Base-by-base conservation (phyloP, 768 basidiomycete genomes). In the Lanmaoa pseudosensibilis region DNA sequence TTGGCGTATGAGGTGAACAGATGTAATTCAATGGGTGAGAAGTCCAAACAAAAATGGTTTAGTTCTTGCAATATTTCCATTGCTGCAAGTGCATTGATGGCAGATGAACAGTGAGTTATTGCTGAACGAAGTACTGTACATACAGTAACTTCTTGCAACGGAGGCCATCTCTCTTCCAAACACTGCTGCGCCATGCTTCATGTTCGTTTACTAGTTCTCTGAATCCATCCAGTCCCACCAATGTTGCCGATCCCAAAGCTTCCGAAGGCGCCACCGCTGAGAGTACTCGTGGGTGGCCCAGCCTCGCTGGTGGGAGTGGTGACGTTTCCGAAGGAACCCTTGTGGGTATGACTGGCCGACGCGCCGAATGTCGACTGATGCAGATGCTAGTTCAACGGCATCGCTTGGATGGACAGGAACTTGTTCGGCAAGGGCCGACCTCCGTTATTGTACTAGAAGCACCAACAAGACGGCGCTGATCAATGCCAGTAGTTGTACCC, bases 361-460 rank as follows among this genome's bases (percentile, higher is more conserved):
- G 27, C 27, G 27, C 27, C 27, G 27, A 27, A 27, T 27, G 27
- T 27, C 27, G 27, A 27, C 27, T 27, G 27, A 27, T 25, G 25
- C 5, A 25, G 25, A 25, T 25, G 25, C 25, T 3, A 25, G n/a
- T n/a, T n/a, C n/a, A n/a, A n/a, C n/a, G 90, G 90, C 46, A 86
- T 74, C 1, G 87, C 73, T 67, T 90, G 87, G 57, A 94, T 91
- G 10, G 86, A 81, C 27, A 94, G 74, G 75, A 92, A 94, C 68
- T 27, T 27, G 27, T 27, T 27, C 6, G 27, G 27, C 2, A 82
- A 79, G 2, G 92, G 92, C 30, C 88, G 81, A 63, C 92, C 92
- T 93, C 92, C n/a, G 85, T 90, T n/a, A 68, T 94, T 92, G 62
- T 85, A 93, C 89, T 92, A 64, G 11, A 34, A 12, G 39, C 13